These are phyloP conservation scores for Mortierella sp. DNA, from an alignment of 371 early-diverging fungal species.

Conservation along the genomic window DNA sequence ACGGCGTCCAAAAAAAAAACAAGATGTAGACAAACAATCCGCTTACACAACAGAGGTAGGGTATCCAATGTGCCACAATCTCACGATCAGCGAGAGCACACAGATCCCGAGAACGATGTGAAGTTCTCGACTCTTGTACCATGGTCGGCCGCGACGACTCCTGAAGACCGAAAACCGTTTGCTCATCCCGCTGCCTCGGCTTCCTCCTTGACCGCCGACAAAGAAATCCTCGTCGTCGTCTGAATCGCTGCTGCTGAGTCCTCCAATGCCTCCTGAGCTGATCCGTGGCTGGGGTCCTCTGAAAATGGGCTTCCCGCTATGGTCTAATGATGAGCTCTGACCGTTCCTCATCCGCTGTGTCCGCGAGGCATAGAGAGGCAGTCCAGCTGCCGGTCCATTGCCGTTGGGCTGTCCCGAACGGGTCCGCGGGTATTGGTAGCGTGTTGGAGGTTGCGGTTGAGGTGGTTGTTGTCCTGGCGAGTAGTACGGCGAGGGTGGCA, in stretches of 20 bases:
- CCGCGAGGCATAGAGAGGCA: slow-evolving; percentile 50
- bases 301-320: slow-evolving; percentile 42
- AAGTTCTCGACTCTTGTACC: slow-evolving; percentile 44
- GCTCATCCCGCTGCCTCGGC: slow-evolving; percentile 14
- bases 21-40: slow-evolving; percentile 2
- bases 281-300: slow-evolving; percentile 34
- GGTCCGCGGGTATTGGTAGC: slow-evolving; percentile 58
- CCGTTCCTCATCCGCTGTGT: slow-evolving; percentile 54
- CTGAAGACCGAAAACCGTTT: slow-evolving; percentile 36
- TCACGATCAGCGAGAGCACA: slow-evolving; percentile 41
- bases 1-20: neutral
- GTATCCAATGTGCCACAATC: slow-evolving; percentile 49
- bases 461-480: slow-evolving; percentile 31
- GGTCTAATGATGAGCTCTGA: slow-evolving; percentile 42
- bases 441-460: slow-evolving; percentile 43
- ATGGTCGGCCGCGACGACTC: slow-evolving; percentile 42
- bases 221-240: slow-evolving; percentile 44
- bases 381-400: slow-evolving; percentile 20
- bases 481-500: slow-evolving; percentile 20
- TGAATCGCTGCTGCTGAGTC: slow-evolving; percentile 35
- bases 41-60: slow-evolving; percentile 46
- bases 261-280: slow-evolving; percentile 34
- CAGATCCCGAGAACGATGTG: slow-evolving; percentile 33
- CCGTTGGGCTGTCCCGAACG: slow-evolving; percentile 38
- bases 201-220: slow-evolving; percentile 35